These are phyloP conservation scores for Gymnopilus dilepis DNA, from an alignment of 768 basidiomycete genomes.

Conservation along the genomic window DNA sequence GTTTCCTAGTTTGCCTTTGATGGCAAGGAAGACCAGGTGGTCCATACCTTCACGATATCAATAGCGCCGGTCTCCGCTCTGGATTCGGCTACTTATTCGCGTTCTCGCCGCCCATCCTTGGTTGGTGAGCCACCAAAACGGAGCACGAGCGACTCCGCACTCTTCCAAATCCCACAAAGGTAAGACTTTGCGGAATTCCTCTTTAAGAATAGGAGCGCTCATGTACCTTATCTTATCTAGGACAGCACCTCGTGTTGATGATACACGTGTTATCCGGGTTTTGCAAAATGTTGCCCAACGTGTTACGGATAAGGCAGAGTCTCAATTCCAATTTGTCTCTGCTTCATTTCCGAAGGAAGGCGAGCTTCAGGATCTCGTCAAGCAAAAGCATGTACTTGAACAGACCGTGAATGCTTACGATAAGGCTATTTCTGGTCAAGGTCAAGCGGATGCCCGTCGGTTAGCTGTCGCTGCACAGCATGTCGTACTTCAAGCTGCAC, in stretches of 20 bases:
- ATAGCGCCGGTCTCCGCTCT: slow-evolving; percentile 67
- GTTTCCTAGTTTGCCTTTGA: slow-evolving; percentile 67
- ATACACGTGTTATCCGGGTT: slow-evolving; percentile 79
- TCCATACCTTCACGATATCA: slow-evolving; percentile 69
- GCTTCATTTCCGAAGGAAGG: slow-evolving; percentile 48
- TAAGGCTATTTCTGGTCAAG: slow-evolving; percentile 64
- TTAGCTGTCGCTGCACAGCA: slow-evolving; percentile 81
- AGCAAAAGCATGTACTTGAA: slow-evolving; percentile 80
- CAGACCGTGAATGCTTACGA: slow-evolving; percentile 78
- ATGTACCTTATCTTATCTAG: slow-evolving; percentile 15
- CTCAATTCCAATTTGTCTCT: slow-evolving; percentile 68
- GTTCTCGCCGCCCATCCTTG: slow-evolving; percentile 48
- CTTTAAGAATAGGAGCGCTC: slow-evolving; percentile 1
- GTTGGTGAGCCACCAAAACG: slow-evolving; percentile 48
- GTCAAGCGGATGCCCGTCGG: slow-evolving; percentile 54
- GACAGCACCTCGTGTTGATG: slow-evolving; percentile 41
- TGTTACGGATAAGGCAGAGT: slow-evolving; percentile 75
- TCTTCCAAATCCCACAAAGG: slow-evolving; percentile 49
- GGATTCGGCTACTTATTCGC: slow-evolving; percentile 45
- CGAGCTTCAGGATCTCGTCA: slow-evolving; percentile 70
- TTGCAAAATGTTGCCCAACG: slow-evolving; percentile 78
- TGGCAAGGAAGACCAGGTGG: slow-evolving; percentile 71
- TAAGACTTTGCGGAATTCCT: slow-evolving; percentile 22
- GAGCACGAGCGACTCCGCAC: slow-evolving; percentile 53
- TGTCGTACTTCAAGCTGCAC: slow-evolving; percentile 82